A percentile compares a stretch with the other conserved stretches of the same genome.
phyloP scores from a whole-genome alignment of 108 stramenopile species.

The Stephanodiscus triporus region DNA sequence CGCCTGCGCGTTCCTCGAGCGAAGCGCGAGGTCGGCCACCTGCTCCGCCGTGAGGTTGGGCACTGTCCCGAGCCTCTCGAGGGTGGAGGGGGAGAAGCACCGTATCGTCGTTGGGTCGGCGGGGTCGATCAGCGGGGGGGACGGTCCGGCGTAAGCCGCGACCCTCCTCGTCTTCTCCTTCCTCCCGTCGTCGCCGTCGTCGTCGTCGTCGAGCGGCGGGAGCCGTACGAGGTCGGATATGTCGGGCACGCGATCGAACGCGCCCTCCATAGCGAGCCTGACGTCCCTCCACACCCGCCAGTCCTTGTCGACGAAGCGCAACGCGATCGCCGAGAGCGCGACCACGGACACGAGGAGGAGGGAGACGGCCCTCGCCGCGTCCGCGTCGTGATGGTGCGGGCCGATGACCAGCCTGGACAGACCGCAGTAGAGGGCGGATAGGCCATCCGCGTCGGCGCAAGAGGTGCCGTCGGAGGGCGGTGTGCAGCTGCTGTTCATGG shows the following conservation, averaged over 20 bases:
- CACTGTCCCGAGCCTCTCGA: slow-evolving; percentile 80
- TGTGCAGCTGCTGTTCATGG: slow-evolving; percentile 15
- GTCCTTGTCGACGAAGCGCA: slow-evolving; percentile 38
- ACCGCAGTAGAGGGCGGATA: slow-evolving; percentile 16
- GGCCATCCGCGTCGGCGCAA: not conserved
- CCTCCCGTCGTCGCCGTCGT: slow-evolving; percentile 5
- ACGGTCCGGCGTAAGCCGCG: slow-evolving; percentile 5
- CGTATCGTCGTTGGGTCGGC: slow-evolving; percentile 68
- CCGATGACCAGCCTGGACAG: slow-evolving; percentile 18
- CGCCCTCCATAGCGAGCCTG: slow-evolving; percentile 39
- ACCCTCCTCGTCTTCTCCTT: not conserved
- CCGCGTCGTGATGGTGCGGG: not conserved
- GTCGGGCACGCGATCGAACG: slow-evolving; percentile 40
- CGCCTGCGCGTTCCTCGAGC: slow-evolving; percentile 86
- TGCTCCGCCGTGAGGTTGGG: slow-evolving; percentile 77
- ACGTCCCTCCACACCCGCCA: slow-evolving; percentile 44
- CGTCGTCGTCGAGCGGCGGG: slow-evolving; percentile 1
- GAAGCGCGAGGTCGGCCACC: slow-evolving; percentile 73
- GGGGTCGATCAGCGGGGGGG: slow-evolving; percentile 47
- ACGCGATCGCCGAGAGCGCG: slow-evolving; percentile 13
- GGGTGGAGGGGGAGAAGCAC: slow-evolving; percentile 93
- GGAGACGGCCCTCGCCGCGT: slow-evolving; percentile 25
- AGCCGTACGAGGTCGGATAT: slow-evolving; percentile 18
- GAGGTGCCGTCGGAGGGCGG: slow-evolving; percentile 5
- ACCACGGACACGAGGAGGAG: slow-evolving; percentile 19